Percentiles rank a stretch among this genome's conserved stretches.
These are phyloP conservation scores for Botrytis porri DNA, from an alignment of 2,329 filamentous ascomycete genomes.

Conservation along the genomic window DNA sequence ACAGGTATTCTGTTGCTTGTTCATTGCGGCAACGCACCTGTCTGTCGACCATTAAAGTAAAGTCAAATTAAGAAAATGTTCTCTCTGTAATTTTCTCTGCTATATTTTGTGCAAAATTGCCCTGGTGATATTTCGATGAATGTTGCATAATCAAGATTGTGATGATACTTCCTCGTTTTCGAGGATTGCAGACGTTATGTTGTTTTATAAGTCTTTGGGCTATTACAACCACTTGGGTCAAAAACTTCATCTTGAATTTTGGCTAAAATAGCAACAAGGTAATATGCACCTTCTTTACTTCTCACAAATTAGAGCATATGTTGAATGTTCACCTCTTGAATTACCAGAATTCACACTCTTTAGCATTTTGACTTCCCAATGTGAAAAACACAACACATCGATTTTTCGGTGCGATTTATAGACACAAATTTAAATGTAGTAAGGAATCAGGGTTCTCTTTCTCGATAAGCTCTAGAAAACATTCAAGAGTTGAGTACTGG, in stretches of 20 bases:
- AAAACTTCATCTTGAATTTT: accelerated
- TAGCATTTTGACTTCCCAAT: background rate
- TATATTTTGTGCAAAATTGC: background rate
- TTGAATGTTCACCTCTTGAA: background rate
- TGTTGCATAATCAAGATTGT: background rate
- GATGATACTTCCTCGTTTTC: background rate
- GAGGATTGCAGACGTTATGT: background rate
- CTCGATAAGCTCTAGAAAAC: background rate
- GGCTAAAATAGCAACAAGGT: background rate
- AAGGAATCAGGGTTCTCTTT: too few species aligned
- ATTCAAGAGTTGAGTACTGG: too few species aligned
- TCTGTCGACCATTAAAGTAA: too few species aligned
- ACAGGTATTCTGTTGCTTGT: background rate
- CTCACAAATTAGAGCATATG: background rate
- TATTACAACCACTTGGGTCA: accelerated
- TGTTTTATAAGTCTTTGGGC: background rate
- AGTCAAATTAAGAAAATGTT: background rate
- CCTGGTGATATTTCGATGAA: background rate
- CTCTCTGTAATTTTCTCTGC: background rate
- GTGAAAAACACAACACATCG: background rate
- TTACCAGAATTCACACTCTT: background rate
- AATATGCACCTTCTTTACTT: background rate
- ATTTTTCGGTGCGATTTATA: too few species aligned
- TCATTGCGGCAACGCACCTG: background rate
- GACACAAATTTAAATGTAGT: too few species aligned